Base-by-base conservation (phyloP, 495 filamentous ascomycete genomes). In the Annulohypoxylon stygium region DNA sequence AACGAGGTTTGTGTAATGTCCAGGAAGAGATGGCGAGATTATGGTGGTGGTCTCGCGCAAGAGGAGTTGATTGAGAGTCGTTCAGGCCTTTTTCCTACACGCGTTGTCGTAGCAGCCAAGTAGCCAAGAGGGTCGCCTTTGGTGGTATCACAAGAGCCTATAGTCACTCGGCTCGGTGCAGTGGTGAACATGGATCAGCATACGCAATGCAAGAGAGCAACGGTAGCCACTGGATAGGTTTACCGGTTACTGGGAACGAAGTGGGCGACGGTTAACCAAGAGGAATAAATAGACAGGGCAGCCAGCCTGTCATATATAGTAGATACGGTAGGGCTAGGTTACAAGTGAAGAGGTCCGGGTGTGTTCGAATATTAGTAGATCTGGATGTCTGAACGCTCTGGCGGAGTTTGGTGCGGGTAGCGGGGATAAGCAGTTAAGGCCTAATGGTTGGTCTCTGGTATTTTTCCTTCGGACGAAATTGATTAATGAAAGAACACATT, bases 121-220 rank as follows among this genome's bases (percentile, higher is more conserved):
- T 37, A 60, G 60, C 61, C 60, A 67, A 67, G 47, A 71, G 65
- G 65, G 73, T 67, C 41, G 73, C 65, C 57, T 39, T 58, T 70
- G 61, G 54, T 55, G 69, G 73, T 75, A 53, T 78, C 73, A 75
- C 67, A 65, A 67, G 48, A 64, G 73, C 69, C 54, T 71, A 58
- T 53, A 64, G 62, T 67, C 67, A 51, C 69, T 74, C 77, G 75
- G 77, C 55, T 77, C 66, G 61, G 61, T 78, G 77, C 77, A 78
- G 34, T 60, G 50, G 70, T 60, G 63, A 62, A 68, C 65, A 73
- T 58, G 66, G 72, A 65, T 65, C 61, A 67, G 67, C 67, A 74
- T 74, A 74, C 67, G 71, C 71, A 61, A 67, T 69, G 66, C 71
- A 64, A 50, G 71, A 64, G 58, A 55, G 51, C 36, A 41, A 55